phyloP scores from a whole-genome alignment of 768 basidiomycete species.

The Leucocoprinus birnbaumii region DNA sequence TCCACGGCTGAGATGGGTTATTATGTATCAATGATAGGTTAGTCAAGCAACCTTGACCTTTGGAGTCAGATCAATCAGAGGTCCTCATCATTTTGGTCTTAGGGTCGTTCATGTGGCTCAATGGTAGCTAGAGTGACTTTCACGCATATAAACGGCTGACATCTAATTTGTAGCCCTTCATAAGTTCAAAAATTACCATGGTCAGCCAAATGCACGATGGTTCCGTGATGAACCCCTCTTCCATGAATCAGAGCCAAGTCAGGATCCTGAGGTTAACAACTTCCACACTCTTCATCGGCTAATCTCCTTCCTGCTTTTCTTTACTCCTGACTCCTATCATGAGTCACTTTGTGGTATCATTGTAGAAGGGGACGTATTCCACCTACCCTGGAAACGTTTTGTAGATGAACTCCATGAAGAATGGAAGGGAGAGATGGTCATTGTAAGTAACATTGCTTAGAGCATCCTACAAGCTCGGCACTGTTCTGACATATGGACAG shows the following conservation, averaged over 20 bases:
- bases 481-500: conserved; percentile 24
- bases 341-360: conserved; percentile 38
- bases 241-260: conserved; percentile 13
- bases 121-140: too few relatives aligned
- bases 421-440: conserved; percentile 50
- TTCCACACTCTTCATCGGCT: conserved; percentile 32
- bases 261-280: conserved; percentile 25
- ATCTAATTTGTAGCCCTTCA: conserved; percentile 33
- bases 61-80: too few relatives aligned
- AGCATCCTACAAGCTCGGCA: background rate
- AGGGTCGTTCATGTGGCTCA: too few relatives aligned
- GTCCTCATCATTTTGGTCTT: too few relatives aligned
- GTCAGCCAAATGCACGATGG: conserved; percentile 43
- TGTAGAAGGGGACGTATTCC: conserved; percentile 46
- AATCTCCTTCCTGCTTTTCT: conserved; percentile 46
- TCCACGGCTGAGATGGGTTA: too few relatives aligned
- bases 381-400: conserved; percentile 46
- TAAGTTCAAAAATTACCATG: conserved; percentile 43
- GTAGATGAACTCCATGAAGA: conserved; percentile 42
- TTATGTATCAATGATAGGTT: too few relatives aligned
- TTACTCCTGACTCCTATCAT: conserved; percentile 32
- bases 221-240: conserved; percentile 40
- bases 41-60: too few relatives aligned
- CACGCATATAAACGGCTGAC: too few relatives aligned
- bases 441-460: conserved; percentile 36